Evolutionary conservation across 768 basidiomycete species (phyloP).

Genomic region (Trametes maxima): DNA sequence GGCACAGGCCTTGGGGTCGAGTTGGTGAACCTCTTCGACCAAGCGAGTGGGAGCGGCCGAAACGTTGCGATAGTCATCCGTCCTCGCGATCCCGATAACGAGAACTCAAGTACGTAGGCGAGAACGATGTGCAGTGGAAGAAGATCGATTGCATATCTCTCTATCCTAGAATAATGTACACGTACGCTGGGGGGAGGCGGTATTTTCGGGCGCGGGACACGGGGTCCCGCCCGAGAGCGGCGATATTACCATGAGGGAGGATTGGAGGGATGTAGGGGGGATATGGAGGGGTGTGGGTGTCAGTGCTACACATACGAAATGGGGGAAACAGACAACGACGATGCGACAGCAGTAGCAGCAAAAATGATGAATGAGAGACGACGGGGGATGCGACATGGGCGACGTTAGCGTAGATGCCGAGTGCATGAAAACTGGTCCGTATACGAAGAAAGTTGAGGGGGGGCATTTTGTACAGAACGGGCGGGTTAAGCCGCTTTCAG

Average conservation of each 20-base stretch:
- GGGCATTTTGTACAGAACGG: not conserved
- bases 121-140: not conserved
- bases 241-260: not conserved
- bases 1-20: slow-evolving; percentile 35
- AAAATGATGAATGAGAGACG: slow-evolving; percentile 1
- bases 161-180: slow-evolving; percentile 16
- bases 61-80: slow-evolving; percentile 60
- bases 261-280: not conserved
- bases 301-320: slow-evolving; percentile 8
- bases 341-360: slow-evolving; percentile 14
- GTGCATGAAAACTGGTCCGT: not conserved
- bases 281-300: not conserved
- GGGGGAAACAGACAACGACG: not conserved
- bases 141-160: slow-evolving; percentile 11
- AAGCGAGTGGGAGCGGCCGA: slow-evolving; percentile 68
- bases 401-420: not conserved
- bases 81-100: not conserved
- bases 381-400: not conserved
- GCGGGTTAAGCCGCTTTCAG: not conserved
- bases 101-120: not conserved
- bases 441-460: not conserved
- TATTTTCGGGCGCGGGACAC: not conserved
- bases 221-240: not conserved
- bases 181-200: not conserved
- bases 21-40: slow-evolving; percentile 72